A percentile compares a stretch with the other conserved stretches of the same genome.
phyloP scores from a whole-genome alignment of 2,329 filamentous ascomycete species.

The Apiospora aurea region DNA sequence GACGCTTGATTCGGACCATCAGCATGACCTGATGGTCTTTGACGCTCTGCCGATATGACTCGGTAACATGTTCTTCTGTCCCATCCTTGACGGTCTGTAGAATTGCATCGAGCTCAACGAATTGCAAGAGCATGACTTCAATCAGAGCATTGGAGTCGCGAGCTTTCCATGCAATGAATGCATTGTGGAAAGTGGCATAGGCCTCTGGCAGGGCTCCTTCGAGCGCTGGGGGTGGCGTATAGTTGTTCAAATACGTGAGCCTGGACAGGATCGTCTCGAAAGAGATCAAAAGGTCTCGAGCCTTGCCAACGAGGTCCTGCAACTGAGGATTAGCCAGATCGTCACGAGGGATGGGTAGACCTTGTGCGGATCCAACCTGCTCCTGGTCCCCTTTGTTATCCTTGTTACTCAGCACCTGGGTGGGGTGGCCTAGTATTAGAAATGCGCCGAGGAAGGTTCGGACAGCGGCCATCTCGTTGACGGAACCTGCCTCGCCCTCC shows the following conservation, averaged over 20 bases:
- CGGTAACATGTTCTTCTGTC: constrained; percentile 74
- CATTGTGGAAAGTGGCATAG: constrained; percentile 77
- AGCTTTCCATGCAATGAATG: constrained; percentile 85
- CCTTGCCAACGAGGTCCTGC: constrained; percentile 78
- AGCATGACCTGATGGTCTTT: constrained; percentile 82
- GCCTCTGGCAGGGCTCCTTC: constrained; percentile 69
- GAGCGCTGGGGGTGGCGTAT: constrained; percentile 68
- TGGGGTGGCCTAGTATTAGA: constrained; percentile 80
- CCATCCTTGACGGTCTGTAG: constrained; percentile 84
- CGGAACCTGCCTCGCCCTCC: constrained; percentile 68
- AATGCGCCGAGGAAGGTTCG: constrained; percentile 82
- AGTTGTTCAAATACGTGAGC: constrained; percentile 70
- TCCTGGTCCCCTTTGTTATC: constrained; percentile 67
- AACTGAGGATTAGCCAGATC: constrained; percentile 68
- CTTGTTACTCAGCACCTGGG: constrained; percentile 78
- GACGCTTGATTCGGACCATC: constrained; percentile 79
- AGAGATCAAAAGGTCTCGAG: constrained; percentile 77
- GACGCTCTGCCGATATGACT: constrained; percentile 81
- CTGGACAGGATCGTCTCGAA: constrained; percentile 78
- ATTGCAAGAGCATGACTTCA: constrained; percentile 86
- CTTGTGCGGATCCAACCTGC: constrained; percentile 55
- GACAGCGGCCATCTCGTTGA: constrained; percentile 73
- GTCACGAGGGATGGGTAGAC: constrained; percentile 54
- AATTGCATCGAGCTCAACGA: constrained; percentile 84
- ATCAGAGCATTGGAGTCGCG: constrained; percentile 79